Evolutionary conservation across 305 asterid species (phyloP).

Genomic region (Fraxinus paxiana): DNA sequence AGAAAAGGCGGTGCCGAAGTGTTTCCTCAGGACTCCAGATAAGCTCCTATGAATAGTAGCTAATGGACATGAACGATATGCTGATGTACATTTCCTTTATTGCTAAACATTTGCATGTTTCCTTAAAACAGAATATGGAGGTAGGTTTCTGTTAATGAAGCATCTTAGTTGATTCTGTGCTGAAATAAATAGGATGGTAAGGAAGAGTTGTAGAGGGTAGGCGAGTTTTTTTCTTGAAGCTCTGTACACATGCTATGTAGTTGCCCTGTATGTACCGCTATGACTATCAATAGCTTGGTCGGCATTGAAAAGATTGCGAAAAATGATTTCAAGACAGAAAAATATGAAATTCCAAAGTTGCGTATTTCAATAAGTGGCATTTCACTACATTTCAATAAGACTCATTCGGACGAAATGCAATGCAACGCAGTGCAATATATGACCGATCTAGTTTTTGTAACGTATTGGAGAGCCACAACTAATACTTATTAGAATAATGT

Average conservation of each 20-base stretch:
- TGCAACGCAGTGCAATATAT: background rate
- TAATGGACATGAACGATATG: background rate
- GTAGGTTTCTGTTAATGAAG: background rate
- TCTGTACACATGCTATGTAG: background rate
- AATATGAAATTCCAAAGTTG: background rate
- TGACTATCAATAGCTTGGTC: background rate
- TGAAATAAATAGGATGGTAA: background rate
- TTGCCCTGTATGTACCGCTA: background rate
- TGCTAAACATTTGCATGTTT: background rate
- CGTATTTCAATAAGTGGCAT: background rate
- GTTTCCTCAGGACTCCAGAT: conserved; percentile 5
- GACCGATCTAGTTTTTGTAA: background rate
- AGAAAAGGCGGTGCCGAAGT: conserved; percentile 7
- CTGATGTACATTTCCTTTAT: background rate
- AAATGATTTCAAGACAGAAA: background rate
- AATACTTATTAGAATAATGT: background rate
- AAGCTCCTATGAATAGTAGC: background rate
- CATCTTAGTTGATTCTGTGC: background rate
- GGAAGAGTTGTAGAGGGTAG: background rate
- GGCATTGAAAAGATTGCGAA: background rate
- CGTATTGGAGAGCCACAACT: background rate
- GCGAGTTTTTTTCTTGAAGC: background rate
- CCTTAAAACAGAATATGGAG: background rate
- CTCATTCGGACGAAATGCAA: background rate
- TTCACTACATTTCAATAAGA: background rate